Base-by-base conservation (phyloP, 331 rosid species). In the Telfairia occidentalis region DNA sequence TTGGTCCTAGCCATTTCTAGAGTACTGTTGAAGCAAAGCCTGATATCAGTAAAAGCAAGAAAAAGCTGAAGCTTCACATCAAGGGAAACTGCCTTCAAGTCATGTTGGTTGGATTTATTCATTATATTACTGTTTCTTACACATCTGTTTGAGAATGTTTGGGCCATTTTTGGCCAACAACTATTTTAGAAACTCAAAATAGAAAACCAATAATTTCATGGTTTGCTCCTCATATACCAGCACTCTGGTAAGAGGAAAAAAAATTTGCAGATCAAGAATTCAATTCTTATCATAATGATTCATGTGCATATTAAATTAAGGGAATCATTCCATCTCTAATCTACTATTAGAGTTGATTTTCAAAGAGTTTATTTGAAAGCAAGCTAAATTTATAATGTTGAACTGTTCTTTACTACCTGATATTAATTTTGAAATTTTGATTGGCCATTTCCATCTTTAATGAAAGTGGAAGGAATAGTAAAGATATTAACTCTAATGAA, bases 121-220 rank as follows among this genome's bases (percentile, higher is more conserved):
- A 45, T 69, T 69, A 45, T 35, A 24, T 43, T 43, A 26, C 74
- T 43, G 9, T 69, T 26, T 69, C 57, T 69, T 48, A 9, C 45
- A 48, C 3, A 7, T 28, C 59, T 71, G 60, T 30, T 24, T 71
- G 35, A 9, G 42, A 71, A 71, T 45, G 75, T 71, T 71, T 49
- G 75, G 75, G 24, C 60, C 75, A 71, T 45, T 71, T 71, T 52
- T 71, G 29, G 75, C 45, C 38, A 71, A 71, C 59, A 46, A 30
- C 59, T 48, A n/a, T 34, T 48, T 71, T 48, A 16, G 43, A 29
- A 16, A 28, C 75, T 71, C 58, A 48, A 71, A 71, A 10, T 71
- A 48, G 58, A 48, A 48, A 71, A 28, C 37, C 12, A 48, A 46
- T 71, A 28, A 46, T 45, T 46, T 71, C 26, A 46, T 46, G 75